Evolutionary conservation across 2,329 filamentous ascomycete species (phyloP).

Genomic region (Fusarium sp.): DNA sequence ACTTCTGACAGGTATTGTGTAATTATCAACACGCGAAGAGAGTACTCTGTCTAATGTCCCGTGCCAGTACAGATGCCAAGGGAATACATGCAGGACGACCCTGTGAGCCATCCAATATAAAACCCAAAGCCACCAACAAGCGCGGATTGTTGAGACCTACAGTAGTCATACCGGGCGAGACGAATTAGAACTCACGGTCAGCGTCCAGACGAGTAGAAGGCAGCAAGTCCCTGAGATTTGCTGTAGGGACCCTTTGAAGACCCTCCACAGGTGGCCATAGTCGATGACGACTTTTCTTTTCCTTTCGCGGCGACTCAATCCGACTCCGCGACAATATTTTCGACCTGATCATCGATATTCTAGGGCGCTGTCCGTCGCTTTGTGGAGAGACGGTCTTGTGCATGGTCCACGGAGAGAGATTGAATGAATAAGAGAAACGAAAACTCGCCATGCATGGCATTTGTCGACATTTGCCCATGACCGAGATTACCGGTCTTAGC

Average conservation of each 20-base stretch:
- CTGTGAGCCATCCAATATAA: slow-evolving; percentile 13
- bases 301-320: slow-evolving; percentile 17
- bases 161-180: background rate
- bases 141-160: slow-evolving; percentile 10
- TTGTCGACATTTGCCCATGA: slow-evolving; percentile 17
- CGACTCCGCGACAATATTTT: slow-evolving; percentile 26
- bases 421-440: slow-evolving; percentile 1
- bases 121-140: slow-evolving; percentile 8
- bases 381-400: slow-evolving; percentile 21
- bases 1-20: slow-evolving; percentile 26
- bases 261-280: slow-evolving; percentile 3
- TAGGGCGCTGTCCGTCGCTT: slow-evolving; percentile 5
- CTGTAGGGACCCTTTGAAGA: slow-evolving; percentile 29
- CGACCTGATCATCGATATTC: slow-evolving; percentile 1
- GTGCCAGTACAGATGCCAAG: slow-evolving; percentile 20
- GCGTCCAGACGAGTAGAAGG: background rate
- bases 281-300: slow-evolving; percentile 27
- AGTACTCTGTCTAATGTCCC: slow-evolving; percentile 21
- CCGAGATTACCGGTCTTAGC: slow-evolving; percentile 18
- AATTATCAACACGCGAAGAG: background rate
- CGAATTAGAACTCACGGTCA: slow-evolving; percentile 2
- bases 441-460: slow-evolving; percentile 11
- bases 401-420: background rate
- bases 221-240: slow-evolving; percentile 13
- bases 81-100: slow-evolving; percentile 29